These are phyloP conservation scores for Colletotrichum sp. DNA, from an alignment of 2,329 filamentous ascomycete species.

Conservation along the genomic window DNA sequence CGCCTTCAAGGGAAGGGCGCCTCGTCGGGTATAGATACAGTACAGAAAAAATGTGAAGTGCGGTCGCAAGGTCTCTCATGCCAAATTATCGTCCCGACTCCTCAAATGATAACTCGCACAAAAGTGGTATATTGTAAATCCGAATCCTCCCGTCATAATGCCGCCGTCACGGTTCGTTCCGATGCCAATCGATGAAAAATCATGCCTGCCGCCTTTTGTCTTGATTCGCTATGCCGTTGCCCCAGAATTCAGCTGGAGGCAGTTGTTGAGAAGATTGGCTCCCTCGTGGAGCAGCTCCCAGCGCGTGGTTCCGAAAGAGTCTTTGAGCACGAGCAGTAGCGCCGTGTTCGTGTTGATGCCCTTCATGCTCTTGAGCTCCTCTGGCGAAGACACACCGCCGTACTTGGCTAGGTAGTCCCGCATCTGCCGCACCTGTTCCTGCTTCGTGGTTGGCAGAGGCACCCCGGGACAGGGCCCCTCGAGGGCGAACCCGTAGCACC, in stretches of 20 bases:
- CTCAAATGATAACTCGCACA: conserved; percentile 3
- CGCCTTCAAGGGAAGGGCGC: not conserved
- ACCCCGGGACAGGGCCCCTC: conserved; percentile 74
- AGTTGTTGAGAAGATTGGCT: conserved; percentile 79
- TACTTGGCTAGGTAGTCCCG: conserved; percentile 76
- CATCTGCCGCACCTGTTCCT: conserved; percentile 80
- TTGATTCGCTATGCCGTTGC: conserved; percentile 3
- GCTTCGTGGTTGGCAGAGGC: conserved; percentile 59
- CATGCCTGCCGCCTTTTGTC: not conserved
- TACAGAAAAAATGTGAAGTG: not conserved
- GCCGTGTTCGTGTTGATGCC: conserved; percentile 86
- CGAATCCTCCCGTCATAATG: not conserved
- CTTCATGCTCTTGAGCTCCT: conserved; percentile 74
- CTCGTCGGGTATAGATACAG: conserved; percentile 18
- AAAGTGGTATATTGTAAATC: conserved; percentile 13
- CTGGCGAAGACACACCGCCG: conserved; percentile 74
- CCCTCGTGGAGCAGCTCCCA: conserved; percentile 95
- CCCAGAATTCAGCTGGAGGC: conserved; percentile 65
- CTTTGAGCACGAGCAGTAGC: conserved; percentile 79
- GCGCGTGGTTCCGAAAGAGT: conserved; percentile 80
- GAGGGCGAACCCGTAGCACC: conserved; percentile 91
- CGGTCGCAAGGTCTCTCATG: not conserved
- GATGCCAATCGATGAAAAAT: not conserved
- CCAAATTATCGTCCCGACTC: not conserved
- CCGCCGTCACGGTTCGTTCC: not conserved